Conservation (phyloP, 257 asterid species). For the Solanum chmielewskii region DNA sequence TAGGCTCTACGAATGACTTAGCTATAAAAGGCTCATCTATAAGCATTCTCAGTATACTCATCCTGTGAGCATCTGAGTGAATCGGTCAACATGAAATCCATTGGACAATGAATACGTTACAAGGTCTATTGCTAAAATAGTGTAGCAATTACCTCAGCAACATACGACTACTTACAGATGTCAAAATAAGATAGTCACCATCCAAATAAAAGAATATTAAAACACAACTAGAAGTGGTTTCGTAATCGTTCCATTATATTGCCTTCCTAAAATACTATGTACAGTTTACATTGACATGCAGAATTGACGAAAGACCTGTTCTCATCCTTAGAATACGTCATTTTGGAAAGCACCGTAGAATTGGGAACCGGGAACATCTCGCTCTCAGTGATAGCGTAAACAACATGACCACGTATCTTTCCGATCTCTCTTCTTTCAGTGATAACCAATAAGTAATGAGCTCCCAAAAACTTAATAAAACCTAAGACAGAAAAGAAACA, state of each 20-base stretch:
- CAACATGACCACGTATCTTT: constrained; percentile 76
- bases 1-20: constrained; percentile 29
- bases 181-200: constrained; percentile 10
- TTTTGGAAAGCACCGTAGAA: constrained; percentile 45
- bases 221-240: constrained; percentile 18
- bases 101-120: neutral
- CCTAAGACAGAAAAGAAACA: constrained; percentile 32
- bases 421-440: constrained; percentile 81
- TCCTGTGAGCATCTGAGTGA: neutral
- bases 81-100: neutral
- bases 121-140: neutral
- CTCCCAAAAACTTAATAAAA: constrained; percentile 81
- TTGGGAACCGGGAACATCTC: constrained; percentile 64
- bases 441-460: constrained; percentile 81
- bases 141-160: constrained; percentile 20
- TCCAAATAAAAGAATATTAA: neutral
- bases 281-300: constrained; percentile 43
- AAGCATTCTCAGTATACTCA: neutral
- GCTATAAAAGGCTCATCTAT: constrained; percentile 15
- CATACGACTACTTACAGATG: constrained; percentile 10
- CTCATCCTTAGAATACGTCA: constrained; percentile 83
- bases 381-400: constrained; percentile 63
- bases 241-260: constrained; percentile 9
- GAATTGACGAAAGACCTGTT: constrained; percentile 89
- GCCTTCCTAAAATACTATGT: constrained; percentile 23